These are phyloP conservation scores for Fusarium nisikadoi DNA, from an alignment of 2,329 filamentous ascomycete genomes.

Conservation along the genomic window DNA sequence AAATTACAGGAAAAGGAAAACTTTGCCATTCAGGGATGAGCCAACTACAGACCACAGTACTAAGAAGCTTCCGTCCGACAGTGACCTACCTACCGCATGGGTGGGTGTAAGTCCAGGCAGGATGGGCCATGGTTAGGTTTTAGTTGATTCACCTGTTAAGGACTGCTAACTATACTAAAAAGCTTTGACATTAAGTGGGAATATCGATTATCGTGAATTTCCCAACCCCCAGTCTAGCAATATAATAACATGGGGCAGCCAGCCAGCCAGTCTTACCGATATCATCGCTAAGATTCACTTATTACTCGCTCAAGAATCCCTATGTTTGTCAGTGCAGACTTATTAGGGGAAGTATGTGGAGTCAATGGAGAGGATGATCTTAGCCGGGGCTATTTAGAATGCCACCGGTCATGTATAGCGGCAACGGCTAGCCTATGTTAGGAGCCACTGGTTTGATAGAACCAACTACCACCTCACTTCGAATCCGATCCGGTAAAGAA, in stretches of 20 bases:
- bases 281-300: background rate
- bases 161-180: background rate
- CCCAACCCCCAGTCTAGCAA: conserved; percentile 10
- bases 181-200: conserved; percentile 5
- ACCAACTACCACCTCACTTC: background rate
- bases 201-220: conserved; percentile 15
- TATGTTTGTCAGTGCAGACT: conserved; percentile 3
- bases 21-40: conserved; percentile 4
- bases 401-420: conserved; percentile 30
- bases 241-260: background rate
- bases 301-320: background rate
- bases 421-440: conserved; percentile 31
- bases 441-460: conserved; percentile 29
- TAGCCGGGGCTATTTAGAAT: conserved; percentile 19
- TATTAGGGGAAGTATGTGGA: conserved; percentile 20
- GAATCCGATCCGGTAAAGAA: conserved; percentile 10
- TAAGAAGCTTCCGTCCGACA: background rate
- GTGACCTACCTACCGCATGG: conserved; percentile 7
- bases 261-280: conserved; percentile 4
- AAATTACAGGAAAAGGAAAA: conserved; percentile 2
- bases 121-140: background rate
- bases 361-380: conserved; percentile 15
- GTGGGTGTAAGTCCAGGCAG: background rate
- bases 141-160: background rate
- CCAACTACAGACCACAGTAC: background rate